Conservation (phyloP, 1,284 basidiomycete species). For the Cryptococcus sp. region DNA sequence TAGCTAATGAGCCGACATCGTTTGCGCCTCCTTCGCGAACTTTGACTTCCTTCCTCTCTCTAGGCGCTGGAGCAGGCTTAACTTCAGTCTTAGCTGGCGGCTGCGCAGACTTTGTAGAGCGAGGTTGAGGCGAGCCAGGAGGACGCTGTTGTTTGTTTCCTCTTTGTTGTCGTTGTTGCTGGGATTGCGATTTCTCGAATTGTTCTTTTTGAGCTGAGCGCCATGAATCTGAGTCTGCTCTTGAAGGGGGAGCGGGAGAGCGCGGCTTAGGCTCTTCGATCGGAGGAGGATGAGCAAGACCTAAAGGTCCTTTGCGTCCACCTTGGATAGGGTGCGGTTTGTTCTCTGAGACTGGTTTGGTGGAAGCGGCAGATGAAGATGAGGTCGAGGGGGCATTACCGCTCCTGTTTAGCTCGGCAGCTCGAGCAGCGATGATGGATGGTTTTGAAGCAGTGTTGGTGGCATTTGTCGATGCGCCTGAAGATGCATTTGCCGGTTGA, state of each 20-base stretch:
- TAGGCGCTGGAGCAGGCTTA: slow-evolving; percentile 9
- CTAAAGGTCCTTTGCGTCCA: slow-evolving; percentile 36
- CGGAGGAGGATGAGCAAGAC: slow-evolving; percentile 39
- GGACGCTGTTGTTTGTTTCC: not conserved
- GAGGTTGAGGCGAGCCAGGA: not conserved
- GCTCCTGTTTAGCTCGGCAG: slow-evolving; percentile 2
- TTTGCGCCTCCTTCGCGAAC: slow-evolving; percentile 33
- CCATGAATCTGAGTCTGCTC: slow-evolving; percentile 12
- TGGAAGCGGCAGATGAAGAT: not conserved
- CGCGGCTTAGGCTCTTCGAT: slow-evolving; percentile 18
- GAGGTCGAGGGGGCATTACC: not conserved
- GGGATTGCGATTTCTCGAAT: not conserved
- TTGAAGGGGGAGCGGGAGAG: not conserved
- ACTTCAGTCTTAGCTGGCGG: not conserved
- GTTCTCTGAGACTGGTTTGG: not conserved
- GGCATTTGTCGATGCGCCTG: not conserved
- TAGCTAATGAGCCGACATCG: slow-evolving; percentile 29
- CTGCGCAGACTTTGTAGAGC: not conserved
- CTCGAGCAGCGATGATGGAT: slow-evolving; percentile 11
- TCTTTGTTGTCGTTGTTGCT: too few relatives aligned
- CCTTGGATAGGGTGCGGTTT: slow-evolving; percentile 44
- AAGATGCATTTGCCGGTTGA: slow-evolving; percentile 2
- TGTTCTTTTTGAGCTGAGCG: slow-evolving; percentile 1
- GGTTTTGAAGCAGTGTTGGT: not conserved
- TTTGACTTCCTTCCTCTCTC: slow-evolving; percentile 36